phyloP scores from a whole-genome alignment of 2,329 filamentous ascomycete species.

The Graphilbum fragrans region DNA sequence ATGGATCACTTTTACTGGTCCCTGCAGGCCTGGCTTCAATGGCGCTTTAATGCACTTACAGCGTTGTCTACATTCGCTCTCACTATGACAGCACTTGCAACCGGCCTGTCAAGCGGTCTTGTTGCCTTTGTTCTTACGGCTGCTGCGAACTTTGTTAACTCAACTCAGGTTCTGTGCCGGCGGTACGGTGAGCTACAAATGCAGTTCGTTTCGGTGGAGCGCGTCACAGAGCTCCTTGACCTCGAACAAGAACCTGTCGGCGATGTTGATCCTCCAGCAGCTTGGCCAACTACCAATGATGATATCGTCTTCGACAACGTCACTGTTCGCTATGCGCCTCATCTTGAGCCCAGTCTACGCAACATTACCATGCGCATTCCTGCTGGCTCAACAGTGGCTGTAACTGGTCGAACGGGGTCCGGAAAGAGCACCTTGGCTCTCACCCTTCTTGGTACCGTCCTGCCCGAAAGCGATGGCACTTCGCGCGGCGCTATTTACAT shows the following conservation, averaged over 20 bases:
- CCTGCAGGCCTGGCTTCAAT: slow-evolving; percentile 73
- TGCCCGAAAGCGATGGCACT: slow-evolving; percentile 23
- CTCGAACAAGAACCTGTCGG: slow-evolving; percentile 65
- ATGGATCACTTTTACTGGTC: slow-evolving; percentile 97
- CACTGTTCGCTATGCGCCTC: slow-evolving; percentile 67
- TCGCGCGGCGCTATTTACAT: slow-evolving; percentile 38
- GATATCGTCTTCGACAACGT: slow-evolving; percentile 67
- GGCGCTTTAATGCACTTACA: slow-evolving; percentile 63
- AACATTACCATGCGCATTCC: slow-evolving; percentile 63
- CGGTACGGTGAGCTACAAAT: slow-evolving; percentile 79
- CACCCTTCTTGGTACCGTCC: slow-evolving; percentile 43
- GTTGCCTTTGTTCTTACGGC: slow-evolving; percentile 75
- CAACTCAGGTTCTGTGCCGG: slow-evolving; percentile 64
- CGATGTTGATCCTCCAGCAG: slow-evolving; percentile 43
- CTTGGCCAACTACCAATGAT: slow-evolving; percentile 63
- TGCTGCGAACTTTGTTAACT: slow-evolving; percentile 53
- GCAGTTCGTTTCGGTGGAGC: slow-evolving; percentile 83
- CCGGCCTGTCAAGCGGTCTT: slow-evolving; percentile 62
- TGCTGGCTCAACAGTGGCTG: slow-evolving; percentile 45
- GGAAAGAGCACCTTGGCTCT: slow-evolving; percentile 71
- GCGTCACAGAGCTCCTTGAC: slow-evolving; percentile 69
- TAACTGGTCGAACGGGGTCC: slow-evolving; percentile 75
- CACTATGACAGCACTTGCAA: slow-evolving; percentile 62
- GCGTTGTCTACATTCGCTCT: slow-evolving; percentile 62
- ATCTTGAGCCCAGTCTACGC: slow-evolving; percentile 60